Base-by-base conservation (phyloP, 768 basidiomycete genomes). In the Daedaleopsis nitida region DNA sequence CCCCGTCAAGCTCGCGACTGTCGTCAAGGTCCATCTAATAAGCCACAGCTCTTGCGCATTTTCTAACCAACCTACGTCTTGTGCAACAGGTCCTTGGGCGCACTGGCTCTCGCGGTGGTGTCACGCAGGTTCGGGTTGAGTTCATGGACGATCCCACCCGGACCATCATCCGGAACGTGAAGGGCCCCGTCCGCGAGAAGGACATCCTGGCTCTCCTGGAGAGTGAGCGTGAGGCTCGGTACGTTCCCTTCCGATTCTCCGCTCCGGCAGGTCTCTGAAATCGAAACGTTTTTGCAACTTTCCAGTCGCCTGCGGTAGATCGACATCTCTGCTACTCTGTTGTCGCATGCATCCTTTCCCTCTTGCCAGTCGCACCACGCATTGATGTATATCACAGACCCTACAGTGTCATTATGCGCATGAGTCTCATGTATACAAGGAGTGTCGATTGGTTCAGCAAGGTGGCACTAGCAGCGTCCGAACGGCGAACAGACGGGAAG, bases 141-240 rank as follows among this genome's bases (percentile, higher is more conserved):
- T 97, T 99, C 82, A 89, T 98, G 91, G 96, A 98, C 76, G 96
- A 98, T 76, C 86, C 92, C 57, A 86, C 88, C 66, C 91, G 96
- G 70, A 90, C 92, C 67, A 97, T 99, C 78, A 96, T 98, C 78
- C 92, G 96, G 55, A 99, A 99, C 81, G 96, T 98, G 68, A 98
- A 98, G 79, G 97, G 97, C 0, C 96, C 97, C 63, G 96, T 98
- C 62, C 82, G 93, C 65, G 91, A 94, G 78, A 86, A 95, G 77
- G 97, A 99, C 76, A 97, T 98, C 73, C 84, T 99, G 64, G 94
- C 96, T 68, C 82, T 99, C 67, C 82, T 98, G 73, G 97, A 99
- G 83, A 91, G 91, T 75, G 97, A 99, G 80, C 93, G 97, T 79
- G 97, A 99, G 83, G 97, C 97, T 71, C 93, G 97, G 97, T 97